phyloP scores from a whole-genome alignment of 2,329 filamentous ascomycete genomes.

The Chrysosporium queenslandicum region DNA sequence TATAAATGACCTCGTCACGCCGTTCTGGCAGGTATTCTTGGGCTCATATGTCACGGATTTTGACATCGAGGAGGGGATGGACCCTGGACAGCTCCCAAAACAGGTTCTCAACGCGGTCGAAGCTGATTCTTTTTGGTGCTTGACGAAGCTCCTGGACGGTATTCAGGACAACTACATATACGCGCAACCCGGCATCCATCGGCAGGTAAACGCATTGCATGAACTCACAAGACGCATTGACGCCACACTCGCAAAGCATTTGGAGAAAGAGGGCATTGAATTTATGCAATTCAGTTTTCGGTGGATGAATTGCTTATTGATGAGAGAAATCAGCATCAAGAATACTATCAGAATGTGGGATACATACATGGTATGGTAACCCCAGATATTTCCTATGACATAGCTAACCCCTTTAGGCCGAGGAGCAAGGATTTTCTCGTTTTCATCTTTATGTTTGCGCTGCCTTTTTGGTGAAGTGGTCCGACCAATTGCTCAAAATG shows the following conservation, averaged over 20 bases:
- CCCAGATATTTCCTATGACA: conserved; percentile 2
- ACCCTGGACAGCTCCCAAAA: conserved; percentile 84
- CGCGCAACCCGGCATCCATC: conserved; percentile 89
- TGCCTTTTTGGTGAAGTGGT: conserved; percentile 97
- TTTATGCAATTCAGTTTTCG: conserved; percentile 99
- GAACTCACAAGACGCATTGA: conserved; percentile 91
- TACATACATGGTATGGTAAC: conserved; percentile 72
- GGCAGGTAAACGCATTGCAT: conserved; percentile 78
- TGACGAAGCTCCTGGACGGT: conserved; percentile 94
- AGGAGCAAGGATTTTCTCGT: conserved; percentile 96
- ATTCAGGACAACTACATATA: conserved; percentile 99
- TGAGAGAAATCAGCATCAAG: conserved; percentile 92
- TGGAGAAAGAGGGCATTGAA: conserved; percentile 84
- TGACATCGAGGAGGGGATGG: conserved; percentile 89
- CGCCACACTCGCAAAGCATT: conserved; percentile 68
- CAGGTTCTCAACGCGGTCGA: conserved; percentile 92
- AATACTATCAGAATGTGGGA: conserved; percentile 99
- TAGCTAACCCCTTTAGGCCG: conserved; percentile 52
- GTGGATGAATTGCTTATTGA: conserved; percentile 99
- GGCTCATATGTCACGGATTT: conserved; percentile 90
- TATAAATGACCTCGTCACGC: conserved; percentile 95
- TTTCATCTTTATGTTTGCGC: conserved; percentile 98
- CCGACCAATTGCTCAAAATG: conserved; percentile 87
- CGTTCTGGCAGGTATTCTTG: conserved; percentile 96
- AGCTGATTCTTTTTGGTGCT: conserved; percentile 95